Conservation (phyloP, 805 yeast genomes). For the Candida krabiensis region DNA sequence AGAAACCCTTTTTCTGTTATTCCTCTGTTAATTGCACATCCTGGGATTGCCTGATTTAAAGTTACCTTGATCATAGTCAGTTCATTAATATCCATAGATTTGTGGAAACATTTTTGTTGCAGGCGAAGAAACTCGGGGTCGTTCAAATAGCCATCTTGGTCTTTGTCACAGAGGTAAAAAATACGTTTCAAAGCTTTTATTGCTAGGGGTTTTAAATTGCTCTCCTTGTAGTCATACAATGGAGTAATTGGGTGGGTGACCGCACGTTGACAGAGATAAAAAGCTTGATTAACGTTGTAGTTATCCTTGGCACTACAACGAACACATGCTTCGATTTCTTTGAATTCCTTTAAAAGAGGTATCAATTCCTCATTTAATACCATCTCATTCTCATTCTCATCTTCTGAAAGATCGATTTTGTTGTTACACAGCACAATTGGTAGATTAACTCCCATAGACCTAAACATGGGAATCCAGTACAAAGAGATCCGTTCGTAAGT, state of each 20-base stretch:
- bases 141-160: slow-evolving; percentile 82
- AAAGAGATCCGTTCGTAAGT: slow-evolving; percentile 89
- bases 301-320: slow-evolving; percentile 84
- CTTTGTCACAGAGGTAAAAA: slow-evolving; percentile 82
- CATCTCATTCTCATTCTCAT: slow-evolving; percentile 44
- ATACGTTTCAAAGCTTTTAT: slow-evolving; percentile 74
- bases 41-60: slow-evolving; percentile 27
- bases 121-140: slow-evolving; percentile 68
- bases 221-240: slow-evolving; percentile 86
- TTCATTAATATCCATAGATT: slow-evolving; percentile 47
- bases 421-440: slow-evolving; percentile 93
- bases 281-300: slow-evolving; percentile 85
- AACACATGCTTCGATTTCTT: slow-evolving; percentile 91
- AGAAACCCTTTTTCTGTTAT: slow-evolving; percentile 76
- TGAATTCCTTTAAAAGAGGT: slow-evolving; percentile 84
- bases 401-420: slow-evolving; percentile 34
- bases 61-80: slow-evolving; percentile 43
- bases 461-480: slow-evolving; percentile 91
- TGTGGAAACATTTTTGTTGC: slow-evolving; percentile 75
- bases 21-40: slow-evolving; percentile 44
- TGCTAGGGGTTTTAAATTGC: slow-evolving; percentile 75
- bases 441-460: slow-evolving; percentile 90
- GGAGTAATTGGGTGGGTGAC: slow-evolving; percentile 94
- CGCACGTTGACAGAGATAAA: slow-evolving; percentile 90
- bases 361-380: slow-evolving; percentile 74